phyloP scores from a whole-genome alignment of 306 rosid genomes.

The Lathyrus aphaca region DNA sequence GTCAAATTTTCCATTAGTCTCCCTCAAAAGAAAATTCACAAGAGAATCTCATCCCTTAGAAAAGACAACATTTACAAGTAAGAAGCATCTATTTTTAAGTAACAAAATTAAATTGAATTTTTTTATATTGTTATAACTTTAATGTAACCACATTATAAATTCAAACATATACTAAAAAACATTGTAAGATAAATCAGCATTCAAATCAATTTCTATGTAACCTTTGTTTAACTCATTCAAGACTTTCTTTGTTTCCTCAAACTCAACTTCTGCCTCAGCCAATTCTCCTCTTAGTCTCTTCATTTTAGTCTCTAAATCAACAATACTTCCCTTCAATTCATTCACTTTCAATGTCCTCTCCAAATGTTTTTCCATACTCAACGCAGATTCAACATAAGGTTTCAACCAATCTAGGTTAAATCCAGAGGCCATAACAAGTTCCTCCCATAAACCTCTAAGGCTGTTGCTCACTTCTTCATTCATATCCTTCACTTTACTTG shows the following conservation, averaged over 20 bases:
- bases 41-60: too few relatives aligned
- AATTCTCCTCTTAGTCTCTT: conserved; percentile 38
- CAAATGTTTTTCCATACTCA: conserved; percentile 34
- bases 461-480: conserved; percentile 25
- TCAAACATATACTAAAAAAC: too few relatives aligned
- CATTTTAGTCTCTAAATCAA: conserved; percentile 40
- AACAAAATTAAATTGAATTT: too few relatives aligned
- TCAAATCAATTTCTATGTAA: conserved; percentile 25
- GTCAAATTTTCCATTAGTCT: too few relatives aligned
- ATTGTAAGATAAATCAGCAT: conserved; percentile 25
- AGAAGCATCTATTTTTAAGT: too few relatives aligned
- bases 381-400: conserved; percentile 42
- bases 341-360: conserved; percentile 35
- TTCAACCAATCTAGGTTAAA: conserved; percentile 51
- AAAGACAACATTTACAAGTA: too few relatives aligned
- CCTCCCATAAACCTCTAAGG: conserved; percentile 43
- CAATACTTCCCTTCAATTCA: conserved; percentile 29
- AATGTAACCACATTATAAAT: too few relatives aligned
- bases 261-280: conserved; percentile 35
- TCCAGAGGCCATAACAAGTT: conserved; percentile 42
- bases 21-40: too few relatives aligned
- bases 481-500: conserved; percentile 38
- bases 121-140: too few relatives aligned
- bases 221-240: conserved; percentile 33
- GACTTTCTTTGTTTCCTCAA: conserved; percentile 32